Conservation (phyloP, 106 monocot species). For the Phalaenopsis aphrodite region DNA sequence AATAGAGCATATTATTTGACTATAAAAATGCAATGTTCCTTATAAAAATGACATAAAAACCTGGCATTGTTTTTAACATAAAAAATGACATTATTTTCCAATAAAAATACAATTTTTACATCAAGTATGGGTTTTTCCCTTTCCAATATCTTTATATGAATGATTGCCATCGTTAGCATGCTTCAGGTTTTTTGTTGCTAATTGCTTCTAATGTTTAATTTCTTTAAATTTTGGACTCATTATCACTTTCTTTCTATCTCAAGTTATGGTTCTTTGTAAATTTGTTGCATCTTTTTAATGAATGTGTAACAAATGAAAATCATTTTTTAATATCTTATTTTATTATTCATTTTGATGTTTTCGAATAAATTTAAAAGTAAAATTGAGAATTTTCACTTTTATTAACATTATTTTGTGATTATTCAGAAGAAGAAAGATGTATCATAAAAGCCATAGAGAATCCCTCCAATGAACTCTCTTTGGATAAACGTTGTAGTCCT, state of each 20-base stretch:
- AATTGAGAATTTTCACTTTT: background rate
- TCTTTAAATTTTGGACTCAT: background rate
- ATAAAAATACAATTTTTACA: background rate
- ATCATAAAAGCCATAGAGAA: background rate
- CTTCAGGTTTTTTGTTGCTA: background rate
- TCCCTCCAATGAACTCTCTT: background rate
- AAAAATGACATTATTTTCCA: background rate
- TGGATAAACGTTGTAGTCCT: background rate
- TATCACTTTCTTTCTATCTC: background rate
- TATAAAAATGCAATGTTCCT: no score
- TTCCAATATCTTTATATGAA: background rate
- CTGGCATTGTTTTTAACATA: background rate
- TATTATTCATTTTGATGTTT: background rate
- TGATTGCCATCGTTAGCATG: background rate
- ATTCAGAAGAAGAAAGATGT: constrained; percentile 4
- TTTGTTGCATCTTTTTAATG: background rate
- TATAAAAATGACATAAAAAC: no score
- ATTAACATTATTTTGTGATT: background rate
- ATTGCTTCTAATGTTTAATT: background rate
- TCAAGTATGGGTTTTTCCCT: background rate
- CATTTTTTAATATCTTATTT: background rate
- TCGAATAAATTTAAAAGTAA: background rate
- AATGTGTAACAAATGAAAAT: background rate
- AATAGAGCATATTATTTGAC: no score
- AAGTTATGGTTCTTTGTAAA: background rate